phyloP scores from a whole-genome alignment of 1,139 yeast species.

The Diutina neorugosa region DNA sequence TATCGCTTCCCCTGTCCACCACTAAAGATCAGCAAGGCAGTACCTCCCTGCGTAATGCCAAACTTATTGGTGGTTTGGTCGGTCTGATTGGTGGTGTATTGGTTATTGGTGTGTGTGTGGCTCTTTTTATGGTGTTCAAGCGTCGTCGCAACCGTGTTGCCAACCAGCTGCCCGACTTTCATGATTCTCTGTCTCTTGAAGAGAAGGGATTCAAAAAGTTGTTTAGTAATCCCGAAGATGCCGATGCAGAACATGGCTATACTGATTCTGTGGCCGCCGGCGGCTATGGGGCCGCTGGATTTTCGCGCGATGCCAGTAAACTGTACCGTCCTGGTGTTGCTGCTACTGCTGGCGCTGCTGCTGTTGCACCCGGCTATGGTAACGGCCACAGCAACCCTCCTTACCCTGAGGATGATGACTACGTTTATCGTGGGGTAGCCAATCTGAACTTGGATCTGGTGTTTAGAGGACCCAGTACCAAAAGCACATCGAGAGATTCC shows the following conservation, averaged over 20 bases:
- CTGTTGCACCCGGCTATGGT: constrained; percentile 5
- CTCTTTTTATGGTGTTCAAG: constrained; percentile 24
- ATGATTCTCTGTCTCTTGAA: constrained; percentile 14
- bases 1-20: constrained; percentile 25
- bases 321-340: constrained; percentile 11
- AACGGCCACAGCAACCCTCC: constrained; percentile 2
- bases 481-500: neutral
- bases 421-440: constrained; percentile 35
- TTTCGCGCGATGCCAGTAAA: constrained; percentile 15
- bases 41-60: constrained; percentile 19
- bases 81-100: constrained; percentile 38
- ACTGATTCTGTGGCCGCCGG: constrained; percentile 8
- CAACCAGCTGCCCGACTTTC: constrained; percentile 36
- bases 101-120: constrained; percentile 26
- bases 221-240: constrained; percentile 13
- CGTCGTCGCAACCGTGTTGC: constrained; percentile 20
- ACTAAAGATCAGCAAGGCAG: constrained; percentile 5
- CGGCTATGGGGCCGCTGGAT: constrained; percentile 11
- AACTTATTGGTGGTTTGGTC: constrained; percentile 34
- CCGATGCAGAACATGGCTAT: constrained; percentile 7
- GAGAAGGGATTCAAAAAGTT: constrained; percentile 19
- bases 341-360: no score
- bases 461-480: constrained; percentile 10
- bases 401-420: constrained; percentile 19
- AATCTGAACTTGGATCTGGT: constrained; percentile 33